Evolutionary conservation across 176 grass and related monocot genomes (phyloP), one percentile per base, ranked within the genome.

Genomic region (maize (Zea mays)): DNA sequence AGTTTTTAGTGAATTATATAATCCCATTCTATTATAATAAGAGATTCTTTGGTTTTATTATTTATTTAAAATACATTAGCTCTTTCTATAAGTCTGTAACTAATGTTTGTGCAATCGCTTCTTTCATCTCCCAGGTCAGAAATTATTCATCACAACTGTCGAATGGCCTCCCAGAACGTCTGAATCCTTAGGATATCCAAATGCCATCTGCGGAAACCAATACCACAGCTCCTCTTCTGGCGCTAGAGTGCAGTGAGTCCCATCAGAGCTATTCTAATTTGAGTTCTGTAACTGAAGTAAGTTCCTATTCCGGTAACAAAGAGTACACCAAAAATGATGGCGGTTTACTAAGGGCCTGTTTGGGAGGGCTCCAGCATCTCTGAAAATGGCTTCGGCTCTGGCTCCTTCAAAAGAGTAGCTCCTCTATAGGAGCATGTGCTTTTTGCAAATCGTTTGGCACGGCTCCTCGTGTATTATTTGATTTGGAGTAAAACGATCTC

Each of bases 231-330:
- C 78, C 39, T 67, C 43, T 74, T 86, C 88, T 63, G 83, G 74
- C 15, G n/a, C 56, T 67, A 86, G 88, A 67, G 36, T 73, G 86
- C 59, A 51, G 62, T 88, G 91, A 94, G 84, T 82, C 85, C 40
- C 81, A 63, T 37, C 89, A 85, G 37, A 94, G 79, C 84, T 71
- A 86, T 76, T 90, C 77, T 67, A 90, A 66, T 69, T 75, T 75
- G 70, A 91, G 85, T 61, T 93, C 83, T 62, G 67, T 85, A 50
- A 91, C 83, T 74, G 92, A 99, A 87, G 90, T 95, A 71, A 99
- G 81, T 75, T 95, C 88, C 33, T 86, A 62, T 82, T 85, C 68
- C 75, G 67, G n/a, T 17, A 87, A 82, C 65, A 84, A 71, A 71
- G 86, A 84, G 38, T 62, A 70, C 13, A 74, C 75, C 54, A 74